Percentiles rank a stretch among this genome's conserved stretches.
These are phyloP conservation scores for Chenopodium quinoa DNA, from an alignment of 148 eudicot genomes.

Conservation along the genomic window DNA sequence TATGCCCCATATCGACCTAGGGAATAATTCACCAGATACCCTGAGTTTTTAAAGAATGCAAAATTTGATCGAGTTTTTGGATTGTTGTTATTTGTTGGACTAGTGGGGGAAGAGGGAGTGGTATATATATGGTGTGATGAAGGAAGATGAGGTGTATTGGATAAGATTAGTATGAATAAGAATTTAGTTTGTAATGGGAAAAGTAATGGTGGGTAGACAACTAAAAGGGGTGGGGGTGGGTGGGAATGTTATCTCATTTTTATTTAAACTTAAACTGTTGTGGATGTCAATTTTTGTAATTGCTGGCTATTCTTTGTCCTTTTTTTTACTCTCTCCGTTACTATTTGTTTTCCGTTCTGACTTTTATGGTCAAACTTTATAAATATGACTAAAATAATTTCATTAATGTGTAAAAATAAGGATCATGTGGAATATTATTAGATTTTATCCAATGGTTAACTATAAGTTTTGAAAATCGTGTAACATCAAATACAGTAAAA, in stretches of 20 bases:
- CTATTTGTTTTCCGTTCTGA: too few species aligned
- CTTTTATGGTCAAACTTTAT: too few species aligned
- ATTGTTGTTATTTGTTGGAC: background rate
- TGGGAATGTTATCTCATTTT: slow-evolving; percentile 15
- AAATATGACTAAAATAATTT: too few species aligned
- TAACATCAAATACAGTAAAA: too few species aligned
- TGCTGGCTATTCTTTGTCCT: slow-evolving; percentile 12
- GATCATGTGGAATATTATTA: too few species aligned
- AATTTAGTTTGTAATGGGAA: slow-evolving; percentile 8
- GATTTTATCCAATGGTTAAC: too few species aligned
- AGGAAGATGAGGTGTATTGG: slow-evolving; percentile 10
- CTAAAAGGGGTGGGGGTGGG: slow-evolving; percentile 13
- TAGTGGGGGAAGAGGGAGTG: background rate
- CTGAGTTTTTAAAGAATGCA: background rate
- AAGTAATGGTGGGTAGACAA: slow-evolving; percentile 18
- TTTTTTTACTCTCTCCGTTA: too few species aligned
- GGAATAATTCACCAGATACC: background rate
- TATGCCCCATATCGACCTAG: slow-evolving; percentile 45
- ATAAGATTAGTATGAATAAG: slow-evolving; percentile 16
- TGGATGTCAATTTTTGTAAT: slow-evolving; percentile 7
- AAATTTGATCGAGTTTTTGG: too few species aligned
- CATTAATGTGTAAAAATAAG: too few species aligned
- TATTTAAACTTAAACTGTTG: slow-evolving; percentile 4
- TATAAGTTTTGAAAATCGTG: too few species aligned
- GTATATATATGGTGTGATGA: background rate